phyloP scores from a whole-genome alignment of 345 rosid species.

The Kernera saxatilis region DNA sequence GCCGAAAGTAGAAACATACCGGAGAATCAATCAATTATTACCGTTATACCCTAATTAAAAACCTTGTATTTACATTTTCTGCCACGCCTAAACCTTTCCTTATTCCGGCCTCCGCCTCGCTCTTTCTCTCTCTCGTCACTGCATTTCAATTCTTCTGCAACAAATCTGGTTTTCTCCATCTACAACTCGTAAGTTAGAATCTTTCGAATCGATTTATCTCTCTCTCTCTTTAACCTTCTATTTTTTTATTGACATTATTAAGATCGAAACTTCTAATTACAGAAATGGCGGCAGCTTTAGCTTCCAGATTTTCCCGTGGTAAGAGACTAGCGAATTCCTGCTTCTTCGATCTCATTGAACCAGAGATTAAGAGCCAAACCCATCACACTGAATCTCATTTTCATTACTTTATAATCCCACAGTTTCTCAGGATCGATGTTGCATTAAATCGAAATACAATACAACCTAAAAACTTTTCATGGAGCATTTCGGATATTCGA shows the following conservation, averaged over 20 bases:
- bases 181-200: background rate
- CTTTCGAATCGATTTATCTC: background rate
- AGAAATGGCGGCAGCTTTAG: constrained; percentile 34
- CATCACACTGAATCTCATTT: too few species aligned
- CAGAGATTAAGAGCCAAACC: too few species aligned
- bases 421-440: too few species aligned
- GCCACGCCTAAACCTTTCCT: constrained; percentile 24
- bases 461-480: too few species aligned
- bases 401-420: too few species aligned
- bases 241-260: background rate
- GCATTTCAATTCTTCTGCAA: background rate
- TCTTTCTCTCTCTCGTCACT: background rate
- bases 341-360: background rate
- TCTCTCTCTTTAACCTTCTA: background rate
- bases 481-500: background rate
- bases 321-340: background rate
- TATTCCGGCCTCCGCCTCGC: background rate
- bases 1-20: constrained; percentile 5
- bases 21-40: background rate
- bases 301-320: constrained; percentile 29
- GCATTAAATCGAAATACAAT: too few species aligned
- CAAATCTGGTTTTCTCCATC: background rate
- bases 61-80: background rate
- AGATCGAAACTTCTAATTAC: background rate
- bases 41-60: background rate